These are phyloP conservation scores for Ensete glaucum DNA, from an alignment of 176 grass and related monocot genomes.

Conservation along the genomic window DNA sequence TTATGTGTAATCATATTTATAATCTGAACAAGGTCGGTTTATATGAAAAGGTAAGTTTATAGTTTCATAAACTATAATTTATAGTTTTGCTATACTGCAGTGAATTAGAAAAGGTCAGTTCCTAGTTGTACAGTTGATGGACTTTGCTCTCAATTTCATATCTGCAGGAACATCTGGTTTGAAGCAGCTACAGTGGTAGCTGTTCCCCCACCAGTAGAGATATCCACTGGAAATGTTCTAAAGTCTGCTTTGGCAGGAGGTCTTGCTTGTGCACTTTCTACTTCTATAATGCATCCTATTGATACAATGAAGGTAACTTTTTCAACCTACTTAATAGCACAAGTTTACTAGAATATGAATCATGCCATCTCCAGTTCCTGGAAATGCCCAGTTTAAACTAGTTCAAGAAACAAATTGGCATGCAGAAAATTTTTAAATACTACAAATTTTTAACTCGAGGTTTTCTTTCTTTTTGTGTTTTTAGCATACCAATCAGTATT, in stretches of 20 bases:
- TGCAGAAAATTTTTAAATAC: too few relatives aligned
- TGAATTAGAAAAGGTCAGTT: not conserved
- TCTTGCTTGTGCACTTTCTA: slow-evolving; percentile 90
- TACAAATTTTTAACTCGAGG: too few relatives aligned
- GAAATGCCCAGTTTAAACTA: too few relatives aligned
- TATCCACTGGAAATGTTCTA: slow-evolving; percentile 71
- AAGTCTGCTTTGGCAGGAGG: slow-evolving; percentile 96
- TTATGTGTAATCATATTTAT: not conserved
- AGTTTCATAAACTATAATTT: too few relatives aligned
- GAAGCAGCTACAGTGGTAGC: slow-evolving; percentile 90
- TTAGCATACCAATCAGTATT: not conserved
- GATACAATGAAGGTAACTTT: slow-evolving; percentile 84
- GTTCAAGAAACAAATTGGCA: too few relatives aligned
- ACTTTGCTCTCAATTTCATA: slow-evolving; percentile 17
- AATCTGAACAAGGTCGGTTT: not conserved
- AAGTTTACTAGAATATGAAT: not conserved
- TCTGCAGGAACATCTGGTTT: slow-evolving; percentile 91
- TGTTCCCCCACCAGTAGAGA: slow-evolving; percentile 79
- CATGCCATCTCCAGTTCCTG: not conserved
- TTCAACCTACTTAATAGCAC: not conserved
- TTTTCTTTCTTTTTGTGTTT: not conserved
- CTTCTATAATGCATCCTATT: slow-evolving; percentile 81
- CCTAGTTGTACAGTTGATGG: slow-evolving; percentile 1
- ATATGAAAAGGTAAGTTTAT: too few relatives aligned
- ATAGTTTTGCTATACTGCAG: too few relatives aligned